Conservation (phyloP, 1,139 yeast genomes). For the Candida smagusa region DNA sequence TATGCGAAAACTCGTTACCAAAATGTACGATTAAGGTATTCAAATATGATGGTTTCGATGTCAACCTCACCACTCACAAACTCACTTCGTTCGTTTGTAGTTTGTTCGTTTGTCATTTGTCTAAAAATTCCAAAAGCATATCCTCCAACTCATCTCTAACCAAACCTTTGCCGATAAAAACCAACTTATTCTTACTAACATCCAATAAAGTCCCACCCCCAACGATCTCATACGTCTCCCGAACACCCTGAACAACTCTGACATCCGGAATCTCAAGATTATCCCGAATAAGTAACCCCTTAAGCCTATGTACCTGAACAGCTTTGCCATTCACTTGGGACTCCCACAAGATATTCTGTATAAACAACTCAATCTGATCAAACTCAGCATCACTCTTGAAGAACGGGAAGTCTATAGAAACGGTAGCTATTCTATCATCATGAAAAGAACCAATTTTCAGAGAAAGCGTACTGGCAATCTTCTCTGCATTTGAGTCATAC, state of each 20-base stretch:
- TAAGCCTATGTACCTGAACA: constrained; percentile 75
- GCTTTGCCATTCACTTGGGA: constrained; percentile 34
- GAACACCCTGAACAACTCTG: constrained; percentile 87
- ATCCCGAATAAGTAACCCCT: constrained; percentile 61
- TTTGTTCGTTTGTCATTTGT: too few relatives aligned
- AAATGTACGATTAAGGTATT: too few relatives aligned
- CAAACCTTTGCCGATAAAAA: constrained; percentile 76
- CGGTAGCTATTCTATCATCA: constrained; percentile 60
- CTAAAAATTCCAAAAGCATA: constrained; percentile 21
- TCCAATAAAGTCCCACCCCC: constrained; percentile 44
- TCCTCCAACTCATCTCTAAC: constrained; percentile 24
- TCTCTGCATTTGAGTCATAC: constrained; percentile 50
- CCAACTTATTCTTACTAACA: constrained; percentile 52
- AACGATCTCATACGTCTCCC: constrained; percentile 84
- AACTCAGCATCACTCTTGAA: constrained; percentile 31
- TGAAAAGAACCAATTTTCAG: constrained; percentile 26
- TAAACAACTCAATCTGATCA: constrained; percentile 49
- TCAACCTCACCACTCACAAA: too few relatives aligned
- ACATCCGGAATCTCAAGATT: constrained; percentile 24
- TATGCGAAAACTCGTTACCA: too few relatives aligned
- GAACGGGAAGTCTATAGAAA: constrained; percentile 52
- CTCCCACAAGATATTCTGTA: constrained; percentile 74
- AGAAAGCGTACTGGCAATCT: constrained; percentile 21
- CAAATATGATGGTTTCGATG: too few relatives aligned
- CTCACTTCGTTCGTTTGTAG: too few relatives aligned